Evolutionary conservation across 441 rosid genomes (phyloP), one percentile per base, ranked within the genome.

Genomic region (Gossypium lobatum): DNA sequence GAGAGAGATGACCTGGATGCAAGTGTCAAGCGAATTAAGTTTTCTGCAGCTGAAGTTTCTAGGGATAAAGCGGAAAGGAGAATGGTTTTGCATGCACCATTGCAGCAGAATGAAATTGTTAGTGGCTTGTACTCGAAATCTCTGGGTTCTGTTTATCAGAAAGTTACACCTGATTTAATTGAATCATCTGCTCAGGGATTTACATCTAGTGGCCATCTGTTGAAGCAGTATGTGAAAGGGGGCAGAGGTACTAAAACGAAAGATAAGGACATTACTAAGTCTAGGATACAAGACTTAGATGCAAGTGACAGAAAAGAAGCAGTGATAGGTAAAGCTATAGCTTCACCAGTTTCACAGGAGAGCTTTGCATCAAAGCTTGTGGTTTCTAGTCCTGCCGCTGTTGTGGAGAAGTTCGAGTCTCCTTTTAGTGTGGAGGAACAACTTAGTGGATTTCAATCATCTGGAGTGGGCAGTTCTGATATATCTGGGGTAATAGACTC

Each of bases 261-360:
- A 61, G 78, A 85, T 71, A 39, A 50, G 23, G 81, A 73, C 78
- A 72, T 75, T 71, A 71, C 70, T 57, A 81, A 82, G 64, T 77
- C 75, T 53, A 81, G 77, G 64, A 50, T 73, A 70, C 83, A 46
- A 70, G 85, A 73, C 75, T 63, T 73, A 69, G 81, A 84, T 48
- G 80, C 74, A 74, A 69, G 78, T 62, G 81, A 74, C 65, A 83
- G 74, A 45, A 85, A 85, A 74, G 89, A 84, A 26, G 26, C 80
- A 45, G 76, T 69, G 65, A 42, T 76, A 39, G 78, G 81, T 75
- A 87, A 81, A 77, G 83, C 88, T 75, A 85, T 83, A 79, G 84
- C 93, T 37, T 93, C 96, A 34, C 95, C 99, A 52, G 84, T 85
- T 78, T 89, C 96, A 71, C 91, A 93, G 83, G 98, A 93, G 87